phyloP scores from a whole-genome alignment of 2,329 filamentous ascomycete species.

The Botryotinia convoluta region DNA sequence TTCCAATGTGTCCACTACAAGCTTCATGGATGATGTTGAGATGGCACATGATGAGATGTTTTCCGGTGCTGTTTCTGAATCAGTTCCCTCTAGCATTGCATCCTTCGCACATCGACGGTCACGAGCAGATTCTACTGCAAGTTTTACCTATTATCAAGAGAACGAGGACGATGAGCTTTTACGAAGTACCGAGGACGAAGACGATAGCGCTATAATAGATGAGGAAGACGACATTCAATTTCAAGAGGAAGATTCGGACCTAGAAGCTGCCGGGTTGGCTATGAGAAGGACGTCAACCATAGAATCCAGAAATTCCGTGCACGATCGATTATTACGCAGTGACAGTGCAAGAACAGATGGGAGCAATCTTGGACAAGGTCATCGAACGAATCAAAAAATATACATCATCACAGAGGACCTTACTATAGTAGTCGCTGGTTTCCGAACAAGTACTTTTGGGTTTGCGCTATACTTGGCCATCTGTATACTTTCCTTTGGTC shows the following conservation, averaged over 20 bases:
- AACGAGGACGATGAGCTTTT: slow-evolving; percentile 52
- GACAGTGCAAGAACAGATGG: slow-evolving; percentile 68
- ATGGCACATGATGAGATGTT: slow-evolving; percentile 98
- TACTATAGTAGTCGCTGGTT: slow-evolving; percentile 90
- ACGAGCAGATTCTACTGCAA: slow-evolving; percentile 79
- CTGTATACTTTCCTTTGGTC: slow-evolving; percentile 69
- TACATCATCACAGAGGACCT: slow-evolving; percentile 93
- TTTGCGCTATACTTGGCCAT: slow-evolving; percentile 66
- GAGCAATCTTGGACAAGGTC: slow-evolving; percentile 58
- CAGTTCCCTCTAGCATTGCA: slow-evolving; percentile 90
- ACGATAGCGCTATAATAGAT: slow-evolving; percentile 42
- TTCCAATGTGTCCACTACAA: slow-evolving; percentile 71
- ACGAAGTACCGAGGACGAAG: slow-evolving; percentile 41
- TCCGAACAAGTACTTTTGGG: slow-evolving; percentile 72
- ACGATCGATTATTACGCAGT: slow-evolving; percentile 65
- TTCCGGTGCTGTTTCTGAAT: slow-evolving; percentile 90
- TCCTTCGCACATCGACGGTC: slow-evolving; percentile 82
- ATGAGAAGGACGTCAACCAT: slow-evolving; percentile 62
- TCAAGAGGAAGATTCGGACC: slow-evolving; percentile 36
- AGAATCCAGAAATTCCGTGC: slow-evolving; percentile 54
- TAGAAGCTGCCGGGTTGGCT: slow-evolving; percentile 39
- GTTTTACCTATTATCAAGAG: slow-evolving; percentile 85
- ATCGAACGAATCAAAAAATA: slow-evolving; percentile 79
- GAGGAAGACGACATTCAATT: slow-evolving; percentile 41
- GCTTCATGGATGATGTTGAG: slow-evolving; percentile 92